Percentiles rank a stretch among this genome's conserved stretches.
These are phyloP conservation scores for Daphne laureola DNA, from an alignment of 441 rosid genomes.

Conservation along the genomic window DNA sequence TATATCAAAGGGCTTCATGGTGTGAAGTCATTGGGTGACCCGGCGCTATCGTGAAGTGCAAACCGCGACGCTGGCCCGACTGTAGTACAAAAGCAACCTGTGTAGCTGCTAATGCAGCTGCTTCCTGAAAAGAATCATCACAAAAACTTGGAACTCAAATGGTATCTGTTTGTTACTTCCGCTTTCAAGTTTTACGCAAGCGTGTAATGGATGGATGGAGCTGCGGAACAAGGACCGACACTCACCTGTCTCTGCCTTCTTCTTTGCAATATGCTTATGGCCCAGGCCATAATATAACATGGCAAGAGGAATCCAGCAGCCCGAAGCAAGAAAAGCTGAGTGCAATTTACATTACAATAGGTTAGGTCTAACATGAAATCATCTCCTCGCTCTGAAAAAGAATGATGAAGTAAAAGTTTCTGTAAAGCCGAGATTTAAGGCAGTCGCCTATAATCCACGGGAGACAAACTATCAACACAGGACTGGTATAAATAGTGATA, in stretches of 20 bases:
- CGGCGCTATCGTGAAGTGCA: slow-evolving; percentile 71
- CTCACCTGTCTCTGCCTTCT: slow-evolving; percentile 85
- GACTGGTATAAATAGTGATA: too few species aligned
- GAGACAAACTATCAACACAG: too few species aligned
- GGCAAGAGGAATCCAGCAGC: slow-evolving; percentile 97
- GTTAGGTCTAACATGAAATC: too few species aligned
- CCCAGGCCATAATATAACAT: slow-evolving; percentile 99
- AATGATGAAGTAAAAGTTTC: too few species aligned
- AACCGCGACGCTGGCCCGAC: slow-evolving; percentile 65
- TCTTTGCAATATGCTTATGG: slow-evolving; percentile 81
- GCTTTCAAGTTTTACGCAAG: background rate
- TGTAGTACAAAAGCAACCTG: slow-evolving; percentile 86
- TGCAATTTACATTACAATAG: background rate
- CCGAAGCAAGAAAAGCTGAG: slow-evolving; percentile 67
- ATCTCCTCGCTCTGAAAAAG: too few species aligned
- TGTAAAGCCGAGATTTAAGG: too few species aligned
- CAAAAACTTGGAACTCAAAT: slow-evolving; percentile 10
- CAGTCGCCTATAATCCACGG: too few species aligned
- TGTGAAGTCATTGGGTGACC: slow-evolving; percentile 33
- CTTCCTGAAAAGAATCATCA: slow-evolving; percentile 49
- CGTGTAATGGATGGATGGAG: background rate
- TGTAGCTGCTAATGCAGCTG: slow-evolving; percentile 74
- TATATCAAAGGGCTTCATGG: slow-evolving; percentile 33
- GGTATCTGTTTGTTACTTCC: background rate
- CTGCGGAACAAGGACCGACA: slow-evolving; percentile 4